Percentiles rank a stretch among this genome's conserved stretches.
Conservation (phyloP, 75 land plant species). For the Pinus tabuliformis region DNA sequence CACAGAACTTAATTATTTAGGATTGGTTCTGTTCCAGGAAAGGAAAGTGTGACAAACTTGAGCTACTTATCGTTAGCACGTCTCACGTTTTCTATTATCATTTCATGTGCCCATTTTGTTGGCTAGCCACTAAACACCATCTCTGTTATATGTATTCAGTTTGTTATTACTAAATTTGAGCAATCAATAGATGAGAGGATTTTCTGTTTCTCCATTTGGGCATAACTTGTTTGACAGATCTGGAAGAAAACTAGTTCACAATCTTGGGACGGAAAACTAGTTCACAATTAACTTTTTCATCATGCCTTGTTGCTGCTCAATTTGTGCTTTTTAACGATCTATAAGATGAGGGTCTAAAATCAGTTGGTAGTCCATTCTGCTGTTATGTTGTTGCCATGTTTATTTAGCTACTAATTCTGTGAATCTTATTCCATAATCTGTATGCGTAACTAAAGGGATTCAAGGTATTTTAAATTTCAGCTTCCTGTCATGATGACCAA, state of each 20-base stretch:
- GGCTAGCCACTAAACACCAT: neutral
- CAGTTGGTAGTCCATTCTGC: neutral
- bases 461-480: neutral
- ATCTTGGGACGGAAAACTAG: neutral
- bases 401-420: neutral
- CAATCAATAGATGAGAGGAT: neutral
- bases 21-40: neutral
- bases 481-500: neutral
- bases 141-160: neutral
- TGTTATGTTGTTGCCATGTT: neutral
- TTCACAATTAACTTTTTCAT: neutral
- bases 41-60: neutral
- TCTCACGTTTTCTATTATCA: neutral
- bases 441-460: neutral
- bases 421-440: neutral
- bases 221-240: neutral
- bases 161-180: neutral
- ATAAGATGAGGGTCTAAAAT: neutral
- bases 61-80: neutral
- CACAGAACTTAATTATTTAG: neutral
- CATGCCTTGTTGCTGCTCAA: neutral
- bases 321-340: neutral
- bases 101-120: conserved; percentile 1
- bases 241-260: neutral
- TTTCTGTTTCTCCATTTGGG: neutral